These are phyloP conservation scores for Dentipellis sp. DNA, from an alignment of 768 basidiomycete genomes.

Conservation along the genomic window DNA sequence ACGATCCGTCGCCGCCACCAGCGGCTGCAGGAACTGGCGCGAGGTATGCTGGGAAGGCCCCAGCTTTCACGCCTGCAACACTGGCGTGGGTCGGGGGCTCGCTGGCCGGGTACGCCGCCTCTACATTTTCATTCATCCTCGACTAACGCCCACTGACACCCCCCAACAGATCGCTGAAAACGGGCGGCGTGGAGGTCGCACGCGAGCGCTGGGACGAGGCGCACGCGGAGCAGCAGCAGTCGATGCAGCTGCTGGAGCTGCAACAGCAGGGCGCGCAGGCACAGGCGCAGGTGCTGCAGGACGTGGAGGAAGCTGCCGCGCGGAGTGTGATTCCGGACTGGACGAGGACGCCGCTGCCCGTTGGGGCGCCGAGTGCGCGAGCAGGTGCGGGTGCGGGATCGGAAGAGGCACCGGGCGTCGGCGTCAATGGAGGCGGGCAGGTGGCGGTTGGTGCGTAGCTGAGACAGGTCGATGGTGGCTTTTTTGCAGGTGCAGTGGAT, in stretches of 20 bases:
- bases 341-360: slow-evolving; percentile 57
- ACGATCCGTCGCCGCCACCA: slow-evolving; percentile 62
- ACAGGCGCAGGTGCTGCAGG: slow-evolving; percentile 21
- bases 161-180: slow-evolving; percentile 63
- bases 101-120: slow-evolving; percentile 66
- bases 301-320: slow-evolving; percentile 12
- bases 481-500: no score
- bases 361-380: slow-evolving; percentile 52
- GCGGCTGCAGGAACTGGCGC: slow-evolving; percentile 38
- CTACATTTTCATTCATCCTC: not conserved
- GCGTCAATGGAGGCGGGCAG: no score
- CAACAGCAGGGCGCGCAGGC: slow-evolving; percentile 29
- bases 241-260: slow-evolving; percentile 28
- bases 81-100: slow-evolving; percentile 93
- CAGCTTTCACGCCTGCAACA: slow-evolving; percentile 74
- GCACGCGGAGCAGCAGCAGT: slow-evolving; percentile 28
- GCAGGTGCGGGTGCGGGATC: no score
- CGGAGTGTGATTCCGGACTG: slow-evolving; percentile 65
- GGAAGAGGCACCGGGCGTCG: no score
- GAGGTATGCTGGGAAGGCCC: slow-evolving; percentile 72
- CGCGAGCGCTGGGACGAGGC: slow-evolving; percentile 85
- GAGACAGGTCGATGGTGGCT: no score
- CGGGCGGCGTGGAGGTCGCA: slow-evolving; percentile 71
- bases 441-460: no score
- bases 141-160: not conserved